Percentiles rank a stretch among this genome's conserved stretches.
phyloP scores from a whole-genome alignment of 192 early-diverging fungal genomes.

The Fimicolochytrium jonesii region DNA sequence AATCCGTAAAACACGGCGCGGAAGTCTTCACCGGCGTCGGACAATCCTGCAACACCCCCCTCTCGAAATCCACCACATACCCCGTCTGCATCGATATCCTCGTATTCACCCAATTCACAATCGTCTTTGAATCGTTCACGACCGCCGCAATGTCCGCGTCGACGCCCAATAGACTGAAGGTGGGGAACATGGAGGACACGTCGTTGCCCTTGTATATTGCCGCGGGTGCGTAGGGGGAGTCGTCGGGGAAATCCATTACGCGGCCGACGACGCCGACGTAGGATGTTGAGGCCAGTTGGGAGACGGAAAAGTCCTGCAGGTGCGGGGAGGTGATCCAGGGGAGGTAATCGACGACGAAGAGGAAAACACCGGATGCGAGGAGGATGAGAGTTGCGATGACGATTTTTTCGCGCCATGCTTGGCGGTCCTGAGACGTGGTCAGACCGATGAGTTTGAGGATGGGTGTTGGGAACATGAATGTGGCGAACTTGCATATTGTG shows the following conservation, averaged over 20 bases:
- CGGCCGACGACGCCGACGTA: neutral
- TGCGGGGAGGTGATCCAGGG: neutral
- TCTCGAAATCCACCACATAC: neutral
- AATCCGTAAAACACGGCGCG: slow-evolving; percentile 2
- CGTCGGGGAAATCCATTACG: neutral
- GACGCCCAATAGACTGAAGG: neutral
- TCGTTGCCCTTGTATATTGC: neutral
- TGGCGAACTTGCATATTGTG: too few relatives aligned
- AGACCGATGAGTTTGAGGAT: neutral
- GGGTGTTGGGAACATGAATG: neutral
- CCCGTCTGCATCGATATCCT: neutral
- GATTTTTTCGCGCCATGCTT: neutral
- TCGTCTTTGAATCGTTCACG: neutral
- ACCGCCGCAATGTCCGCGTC: slow-evolving; percentile 7
- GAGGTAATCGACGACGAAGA: neutral
- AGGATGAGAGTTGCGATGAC: neutral
- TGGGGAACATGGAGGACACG: slow-evolving; percentile 2
- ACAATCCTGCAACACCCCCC: neutral
- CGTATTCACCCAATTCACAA: neutral
- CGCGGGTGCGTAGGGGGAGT: neutral
- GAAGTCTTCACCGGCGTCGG: neutral
- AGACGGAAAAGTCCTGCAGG: neutral
- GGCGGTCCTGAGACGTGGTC: neutral
- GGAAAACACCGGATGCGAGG: neutral
- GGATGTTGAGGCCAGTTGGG: neutral